phyloP scores from a whole-genome alignment of 805 yeast species.

The Pichia nakasei region DNA sequence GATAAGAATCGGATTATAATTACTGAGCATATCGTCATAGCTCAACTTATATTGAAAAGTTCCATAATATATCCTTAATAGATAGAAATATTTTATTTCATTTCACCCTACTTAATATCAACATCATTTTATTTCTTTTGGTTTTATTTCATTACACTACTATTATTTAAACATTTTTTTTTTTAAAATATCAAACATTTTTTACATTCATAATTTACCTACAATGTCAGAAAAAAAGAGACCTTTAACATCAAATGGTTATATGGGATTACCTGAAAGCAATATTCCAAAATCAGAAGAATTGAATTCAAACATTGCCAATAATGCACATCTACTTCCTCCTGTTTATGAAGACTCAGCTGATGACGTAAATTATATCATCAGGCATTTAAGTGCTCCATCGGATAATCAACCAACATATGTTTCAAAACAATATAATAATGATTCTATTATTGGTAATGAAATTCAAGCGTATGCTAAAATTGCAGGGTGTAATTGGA shows the following conservation, averaged over 20 bases:
- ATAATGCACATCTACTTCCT: neutral
- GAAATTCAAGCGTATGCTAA: constrained; percentile 98
- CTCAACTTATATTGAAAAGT: no score
- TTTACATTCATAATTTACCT: no score
- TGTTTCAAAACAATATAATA: constrained; percentile 66
- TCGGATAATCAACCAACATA: constrained; percentile 53
- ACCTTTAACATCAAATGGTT: neutral
- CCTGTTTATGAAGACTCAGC: constrained; percentile 40
- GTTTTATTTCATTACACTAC: no score
- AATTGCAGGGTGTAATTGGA: constrained; percentile 89
- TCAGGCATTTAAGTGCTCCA: constrained; percentile 61
- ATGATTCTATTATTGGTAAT: constrained; percentile 55
- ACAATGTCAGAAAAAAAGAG: neutral
- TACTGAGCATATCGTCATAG: no score
- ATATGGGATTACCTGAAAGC: neutral
- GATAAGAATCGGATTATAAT: no score
- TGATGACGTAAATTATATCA: constrained; percentile 66
- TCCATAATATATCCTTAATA: no score
- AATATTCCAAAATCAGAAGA: neutral
- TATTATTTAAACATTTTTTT: no score
- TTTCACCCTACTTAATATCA: constrained; percentile 1
- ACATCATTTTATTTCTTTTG: no score
- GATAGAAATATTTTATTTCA: no score
- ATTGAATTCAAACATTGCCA: neutral
- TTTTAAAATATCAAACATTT: no score